phyloP scores from a whole-genome alignment of 192 early-diverging fungal species.

The Coemansia javaensis region DNA sequence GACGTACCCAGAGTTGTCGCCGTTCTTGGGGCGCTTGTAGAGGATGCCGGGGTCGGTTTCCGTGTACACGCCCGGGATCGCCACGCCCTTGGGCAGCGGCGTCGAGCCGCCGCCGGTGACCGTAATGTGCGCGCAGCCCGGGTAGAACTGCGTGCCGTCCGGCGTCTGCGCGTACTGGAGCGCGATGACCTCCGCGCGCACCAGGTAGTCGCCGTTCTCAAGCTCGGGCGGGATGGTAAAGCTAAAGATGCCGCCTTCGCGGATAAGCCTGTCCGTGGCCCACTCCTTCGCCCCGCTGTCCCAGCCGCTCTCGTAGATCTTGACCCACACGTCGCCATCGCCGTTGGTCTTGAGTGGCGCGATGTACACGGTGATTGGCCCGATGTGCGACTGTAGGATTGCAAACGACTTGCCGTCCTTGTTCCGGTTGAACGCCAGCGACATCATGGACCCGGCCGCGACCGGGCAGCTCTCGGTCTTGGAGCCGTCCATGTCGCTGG shows the following conservation, averaged over 20 bases:
- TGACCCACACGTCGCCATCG: slow-evolving; percentile 12
- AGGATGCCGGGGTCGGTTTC: slow-evolving; percentile 11
- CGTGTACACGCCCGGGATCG: slow-evolving; percentile 20
- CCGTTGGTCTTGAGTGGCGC: slow-evolving; percentile 15
- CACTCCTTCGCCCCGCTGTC: slow-evolving; percentile 1
- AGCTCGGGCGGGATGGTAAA: slow-evolving; percentile 16
- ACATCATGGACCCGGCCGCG: slow-evolving; percentile 4
- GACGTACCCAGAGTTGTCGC: slow-evolving; percentile 1
- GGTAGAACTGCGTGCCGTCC: slow-evolving; percentile 18
- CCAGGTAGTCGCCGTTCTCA: slow-evolving; percentile 13
- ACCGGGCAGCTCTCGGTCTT: slow-evolving; percentile 6
- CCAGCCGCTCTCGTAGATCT: slow-evolving; percentile 19
- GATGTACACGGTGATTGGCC: slow-evolving; percentile 14
- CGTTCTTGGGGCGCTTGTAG: not conserved
- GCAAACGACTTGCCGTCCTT: not conserved
- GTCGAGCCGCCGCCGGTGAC: slow-evolving; percentile 1
- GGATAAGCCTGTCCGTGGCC: slow-evolving; percentile 14
- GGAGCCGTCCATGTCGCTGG: not conserved
- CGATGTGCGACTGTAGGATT: slow-evolving; percentile 10
- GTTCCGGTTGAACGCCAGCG: slow-evolving; percentile 5
- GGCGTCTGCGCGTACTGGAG: slow-evolving; percentile 5
- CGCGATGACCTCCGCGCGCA: slow-evolving; percentile 21
- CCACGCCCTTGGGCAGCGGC: not conserved
- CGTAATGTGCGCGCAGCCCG: slow-evolving; percentile 19
- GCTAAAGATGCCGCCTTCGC: slow-evolving; percentile 3